Conservation (phyloP, 495 filamentous ascomycete genomes). For the Platismatia glauca region DNA sequence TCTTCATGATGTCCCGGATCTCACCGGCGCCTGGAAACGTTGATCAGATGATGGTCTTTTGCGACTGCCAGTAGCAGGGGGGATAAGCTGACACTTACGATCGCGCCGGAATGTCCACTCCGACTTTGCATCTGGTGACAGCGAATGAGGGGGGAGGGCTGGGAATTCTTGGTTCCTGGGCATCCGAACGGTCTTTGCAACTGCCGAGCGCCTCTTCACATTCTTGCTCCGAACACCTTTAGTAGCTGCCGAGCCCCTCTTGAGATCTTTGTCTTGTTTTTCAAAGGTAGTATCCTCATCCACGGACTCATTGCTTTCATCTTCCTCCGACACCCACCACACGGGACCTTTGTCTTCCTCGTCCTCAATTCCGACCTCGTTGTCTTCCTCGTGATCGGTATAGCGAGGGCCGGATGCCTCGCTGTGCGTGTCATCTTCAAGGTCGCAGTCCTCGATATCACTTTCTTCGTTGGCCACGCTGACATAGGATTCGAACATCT, state of each 20-base stretch:
- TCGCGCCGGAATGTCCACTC: neutral
- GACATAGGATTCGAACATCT: neutral
- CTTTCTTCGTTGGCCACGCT: neutral
- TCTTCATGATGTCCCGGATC: neutral
- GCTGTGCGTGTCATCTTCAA: neutral
- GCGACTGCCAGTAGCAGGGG: neutral
- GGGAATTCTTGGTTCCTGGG: neutral
- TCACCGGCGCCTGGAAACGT: neutral
- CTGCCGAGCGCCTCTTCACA: neutral
- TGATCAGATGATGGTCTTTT: neutral
- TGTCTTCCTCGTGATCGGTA: neutral
- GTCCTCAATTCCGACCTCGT: neutral
- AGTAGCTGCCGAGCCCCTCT: neutral
- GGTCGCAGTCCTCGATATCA: neutral
- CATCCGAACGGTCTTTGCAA: neutral
- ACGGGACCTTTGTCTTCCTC: neutral
- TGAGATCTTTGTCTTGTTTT: neutral
- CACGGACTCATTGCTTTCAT: neutral
- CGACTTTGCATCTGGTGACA: neutral
- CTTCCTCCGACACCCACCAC: neutral
- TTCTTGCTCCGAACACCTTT: neutral
- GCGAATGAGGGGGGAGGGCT: neutral
- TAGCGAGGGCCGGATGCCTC: neutral
- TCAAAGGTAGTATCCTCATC: neutral
- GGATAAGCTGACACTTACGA: neutral